Percentiles rank a stretch among this genome's conserved stretches.
Conservation (phyloP, 139 green algal species). For the Coelastrella sp. region DNA sequence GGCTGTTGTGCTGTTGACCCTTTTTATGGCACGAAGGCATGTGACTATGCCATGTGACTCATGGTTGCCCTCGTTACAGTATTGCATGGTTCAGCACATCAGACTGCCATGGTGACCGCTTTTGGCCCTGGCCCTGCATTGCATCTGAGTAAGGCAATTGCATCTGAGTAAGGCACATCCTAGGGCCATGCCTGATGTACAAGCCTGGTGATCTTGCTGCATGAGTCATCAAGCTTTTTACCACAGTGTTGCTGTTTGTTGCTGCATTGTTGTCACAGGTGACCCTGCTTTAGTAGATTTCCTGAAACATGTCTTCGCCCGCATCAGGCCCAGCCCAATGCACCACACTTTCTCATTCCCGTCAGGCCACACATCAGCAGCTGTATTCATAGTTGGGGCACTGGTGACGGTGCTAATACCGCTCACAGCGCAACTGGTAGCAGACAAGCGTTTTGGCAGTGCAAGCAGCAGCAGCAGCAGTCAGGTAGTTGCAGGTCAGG, state of each 20-base stretch:
- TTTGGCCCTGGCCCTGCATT: no score
- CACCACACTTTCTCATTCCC: conserved; percentile 47
- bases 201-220: no score
- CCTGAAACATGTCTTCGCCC: conserved; percentile 30
- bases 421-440: conserved; percentile 2
- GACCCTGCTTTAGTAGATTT: conserved; percentile 25
- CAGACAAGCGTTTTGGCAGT: no score
- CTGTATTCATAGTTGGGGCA: conserved; percentile 32
- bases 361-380: conserved; percentile 30
- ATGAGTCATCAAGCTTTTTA: background rate
- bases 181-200: no score
- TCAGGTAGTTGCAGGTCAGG: background rate
- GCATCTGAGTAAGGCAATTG: no score
- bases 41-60: no score
- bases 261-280: background rate
- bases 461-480: background rate
- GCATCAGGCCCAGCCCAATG: conserved; percentile 11
- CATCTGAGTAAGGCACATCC: no score
- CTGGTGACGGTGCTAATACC: conserved; percentile 44
- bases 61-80: no score
- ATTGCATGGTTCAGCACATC: no score
- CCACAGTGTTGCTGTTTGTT: background rate
- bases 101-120: no score
- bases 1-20: no score
- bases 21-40: no score